phyloP scores from a whole-genome alignment of 768 basidiomycete genomes.

The Tricholoma terreum region DNA sequence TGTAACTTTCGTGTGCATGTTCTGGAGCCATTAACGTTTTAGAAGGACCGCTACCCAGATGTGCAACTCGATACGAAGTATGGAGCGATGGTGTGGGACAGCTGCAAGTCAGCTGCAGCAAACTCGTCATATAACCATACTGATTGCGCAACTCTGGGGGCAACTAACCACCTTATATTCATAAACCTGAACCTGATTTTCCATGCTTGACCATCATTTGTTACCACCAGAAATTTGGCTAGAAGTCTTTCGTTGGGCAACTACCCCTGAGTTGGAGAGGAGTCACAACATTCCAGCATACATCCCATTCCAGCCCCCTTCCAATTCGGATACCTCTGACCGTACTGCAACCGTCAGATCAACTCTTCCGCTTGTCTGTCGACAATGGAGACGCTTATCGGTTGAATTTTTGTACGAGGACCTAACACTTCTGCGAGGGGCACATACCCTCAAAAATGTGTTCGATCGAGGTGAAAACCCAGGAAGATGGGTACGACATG shows the following conservation, averaged over 20 bases:
- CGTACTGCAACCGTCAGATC: conserved; percentile 33
- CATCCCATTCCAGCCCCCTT: conserved; percentile 44
- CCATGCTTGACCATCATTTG: not conserved
- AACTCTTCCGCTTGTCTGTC: conserved; percentile 53
- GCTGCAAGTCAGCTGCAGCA: too few species aligned
- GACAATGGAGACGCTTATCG: conserved; percentile 49
- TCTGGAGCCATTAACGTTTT: too few species aligned
- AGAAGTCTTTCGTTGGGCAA: conserved; percentile 46
- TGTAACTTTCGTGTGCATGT: too few species aligned
- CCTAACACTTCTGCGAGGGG: conserved; percentile 37
- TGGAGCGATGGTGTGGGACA: too few species aligned
- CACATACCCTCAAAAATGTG: conserved; percentile 28
- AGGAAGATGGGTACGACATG: conserved; percentile 24
- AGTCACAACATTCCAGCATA: conserved; percentile 31
- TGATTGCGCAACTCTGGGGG: too few species aligned
- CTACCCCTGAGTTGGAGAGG: conserved; percentile 24
- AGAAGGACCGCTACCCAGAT: too few species aligned
- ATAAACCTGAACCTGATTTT: not conserved
- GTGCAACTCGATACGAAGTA: too few species aligned
- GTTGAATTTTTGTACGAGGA: conserved; percentile 52
- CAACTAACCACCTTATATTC: too few species aligned
- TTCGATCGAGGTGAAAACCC: conserved; percentile 25
- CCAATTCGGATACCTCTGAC: conserved; percentile 23
- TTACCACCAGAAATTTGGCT: conserved; percentile 58
- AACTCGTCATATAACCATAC: too few species aligned